phyloP scores from a whole-genome alignment of 352 stramenopile genomes.

The Saprolegnia parasitica region DNA sequence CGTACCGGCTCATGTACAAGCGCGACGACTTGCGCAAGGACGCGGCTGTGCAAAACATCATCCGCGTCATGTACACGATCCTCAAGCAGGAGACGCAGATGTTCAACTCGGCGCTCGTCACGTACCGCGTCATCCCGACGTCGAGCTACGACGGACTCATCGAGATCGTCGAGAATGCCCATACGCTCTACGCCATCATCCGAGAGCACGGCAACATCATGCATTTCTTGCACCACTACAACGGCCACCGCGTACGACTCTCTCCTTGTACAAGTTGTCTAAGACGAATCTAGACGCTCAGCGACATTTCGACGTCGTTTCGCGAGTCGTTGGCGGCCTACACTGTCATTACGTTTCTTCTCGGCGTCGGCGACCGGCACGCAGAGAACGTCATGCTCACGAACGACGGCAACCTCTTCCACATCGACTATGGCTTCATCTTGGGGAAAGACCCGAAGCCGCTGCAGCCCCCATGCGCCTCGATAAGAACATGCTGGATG shows the following conservation, averaged over 20 bases:
- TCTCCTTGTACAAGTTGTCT: neutral
- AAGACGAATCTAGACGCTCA: constrained; percentile 41
- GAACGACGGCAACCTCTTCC: constrained; percentile 95
- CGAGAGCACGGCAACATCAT: constrained; percentile 75
- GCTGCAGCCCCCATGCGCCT: constrained; percentile 96
- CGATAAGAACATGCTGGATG: constrained; percentile 89
- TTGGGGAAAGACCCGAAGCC: constrained; percentile 98
- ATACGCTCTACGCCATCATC: constrained; percentile 84
- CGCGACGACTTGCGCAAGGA: constrained; percentile 81
- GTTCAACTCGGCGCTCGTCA: constrained; percentile 69
- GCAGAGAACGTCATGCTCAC: constrained; percentile 99
- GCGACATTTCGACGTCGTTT: constrained; percentile 79
- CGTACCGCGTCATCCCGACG: constrained; percentile 80
- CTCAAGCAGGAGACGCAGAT: constrained; percentile 76
- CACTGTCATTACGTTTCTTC: constrained; percentile 99
- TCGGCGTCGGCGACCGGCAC: constrained; percentile 98
- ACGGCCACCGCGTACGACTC: constrained; percentile 47
- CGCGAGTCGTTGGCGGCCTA: constrained; percentile 95
- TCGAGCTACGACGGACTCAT: constrained; percentile 82
- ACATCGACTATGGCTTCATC: constrained; percentile 99
- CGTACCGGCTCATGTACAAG: constrained; percentile 85
- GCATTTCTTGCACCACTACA: constrained; percentile 83
- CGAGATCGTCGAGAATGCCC: constrained; percentile 82
- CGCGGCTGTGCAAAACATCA: constrained; percentile 83
- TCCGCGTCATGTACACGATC: constrained; percentile 87